Conservation (phyloP, 768 basidiomycete genomes). For the Termitomyces sp. region DNA sequence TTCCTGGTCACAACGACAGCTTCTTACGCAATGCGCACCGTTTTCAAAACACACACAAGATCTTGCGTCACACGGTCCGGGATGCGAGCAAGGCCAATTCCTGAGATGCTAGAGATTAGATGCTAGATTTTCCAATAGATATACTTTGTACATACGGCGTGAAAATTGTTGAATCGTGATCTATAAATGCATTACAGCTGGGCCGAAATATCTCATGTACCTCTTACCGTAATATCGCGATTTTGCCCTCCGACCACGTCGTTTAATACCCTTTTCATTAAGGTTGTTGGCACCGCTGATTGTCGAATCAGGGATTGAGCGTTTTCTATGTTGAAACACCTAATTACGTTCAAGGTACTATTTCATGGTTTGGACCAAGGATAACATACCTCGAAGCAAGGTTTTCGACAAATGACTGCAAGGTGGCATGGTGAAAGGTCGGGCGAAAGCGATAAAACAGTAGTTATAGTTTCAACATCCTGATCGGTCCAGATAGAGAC, state of each 20-base stretch:
- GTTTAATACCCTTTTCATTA: constrained; percentile 3
- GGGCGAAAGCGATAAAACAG: constrained; percentile 35
- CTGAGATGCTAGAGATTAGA: constrained; percentile 19
- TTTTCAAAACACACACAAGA: constrained; percentile 46
- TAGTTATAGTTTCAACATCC: constrained; percentile 33
- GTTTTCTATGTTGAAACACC: constrained; percentile 23
- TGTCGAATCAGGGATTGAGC: constrained; percentile 12
- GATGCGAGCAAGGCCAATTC: constrained; percentile 47
- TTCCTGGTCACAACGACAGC: constrained; percentile 44
- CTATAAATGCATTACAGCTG: neutral
- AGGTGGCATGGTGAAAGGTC: constrained; percentile 49
- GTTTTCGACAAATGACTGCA: constrained; percentile 46
- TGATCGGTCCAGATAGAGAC: constrained; percentile 28
- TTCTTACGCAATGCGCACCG: constrained; percentile 47
- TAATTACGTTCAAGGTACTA: constrained; percentile 1
- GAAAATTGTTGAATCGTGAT: constrained; percentile 12
- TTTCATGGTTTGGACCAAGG: neutral
- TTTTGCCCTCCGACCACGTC: neutral
- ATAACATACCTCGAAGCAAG: constrained; percentile 51
- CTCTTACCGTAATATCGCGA: constrained; percentile 9
- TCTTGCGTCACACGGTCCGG: constrained; percentile 43
- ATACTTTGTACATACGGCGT: constrained; percentile 20
- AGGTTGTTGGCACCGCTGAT: neutral
- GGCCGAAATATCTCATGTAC: neutral
- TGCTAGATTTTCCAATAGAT: neutral